Conservation (phyloP, 768 basidiomycete genomes). For the Trichaptum fuscoviolaceum region DNA sequence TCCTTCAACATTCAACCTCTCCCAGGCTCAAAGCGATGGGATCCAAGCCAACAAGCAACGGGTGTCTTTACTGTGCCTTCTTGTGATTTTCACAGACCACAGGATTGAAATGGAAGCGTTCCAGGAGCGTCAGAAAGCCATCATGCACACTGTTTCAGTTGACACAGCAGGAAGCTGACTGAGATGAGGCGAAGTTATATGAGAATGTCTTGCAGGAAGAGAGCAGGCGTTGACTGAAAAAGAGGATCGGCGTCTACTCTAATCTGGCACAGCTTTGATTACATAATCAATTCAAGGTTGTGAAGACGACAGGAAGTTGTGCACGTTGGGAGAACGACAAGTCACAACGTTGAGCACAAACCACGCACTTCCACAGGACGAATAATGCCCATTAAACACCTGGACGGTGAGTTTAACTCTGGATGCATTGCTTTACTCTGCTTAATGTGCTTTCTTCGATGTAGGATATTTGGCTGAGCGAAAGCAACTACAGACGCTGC, state of each 20-base stretch:
- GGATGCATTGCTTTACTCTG: background rate
- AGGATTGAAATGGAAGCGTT: background rate
- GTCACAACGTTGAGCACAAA: background rate
- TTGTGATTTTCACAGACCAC: background rate
- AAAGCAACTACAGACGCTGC: constrained; percentile 79
- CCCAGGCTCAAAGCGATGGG: background rate
- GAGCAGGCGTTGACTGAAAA: background rate
- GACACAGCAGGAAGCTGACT: background rate
- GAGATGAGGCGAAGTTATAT: background rate
- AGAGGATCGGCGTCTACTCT: background rate
- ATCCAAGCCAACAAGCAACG: background rate
- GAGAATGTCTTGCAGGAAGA: background rate
- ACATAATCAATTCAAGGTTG: background rate
- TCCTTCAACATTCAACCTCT: background rate
- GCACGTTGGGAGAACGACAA: background rate
- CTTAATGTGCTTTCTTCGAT: constrained; percentile 2
- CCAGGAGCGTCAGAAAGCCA: background rate
- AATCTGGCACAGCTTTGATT: background rate
- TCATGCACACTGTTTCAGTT: background rate
- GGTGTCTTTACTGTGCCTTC: background rate
- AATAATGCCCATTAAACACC: constrained; percentile 24
- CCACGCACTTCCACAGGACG: background rate
- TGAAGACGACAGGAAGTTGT: too few relatives aligned
- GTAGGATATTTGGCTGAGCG: constrained; percentile 82
- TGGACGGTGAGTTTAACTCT: constrained; percentile 18